Conservation (phyloP, 1,139 yeast genomes). For the Blastobotrys raffinosifermentans region DNA sequence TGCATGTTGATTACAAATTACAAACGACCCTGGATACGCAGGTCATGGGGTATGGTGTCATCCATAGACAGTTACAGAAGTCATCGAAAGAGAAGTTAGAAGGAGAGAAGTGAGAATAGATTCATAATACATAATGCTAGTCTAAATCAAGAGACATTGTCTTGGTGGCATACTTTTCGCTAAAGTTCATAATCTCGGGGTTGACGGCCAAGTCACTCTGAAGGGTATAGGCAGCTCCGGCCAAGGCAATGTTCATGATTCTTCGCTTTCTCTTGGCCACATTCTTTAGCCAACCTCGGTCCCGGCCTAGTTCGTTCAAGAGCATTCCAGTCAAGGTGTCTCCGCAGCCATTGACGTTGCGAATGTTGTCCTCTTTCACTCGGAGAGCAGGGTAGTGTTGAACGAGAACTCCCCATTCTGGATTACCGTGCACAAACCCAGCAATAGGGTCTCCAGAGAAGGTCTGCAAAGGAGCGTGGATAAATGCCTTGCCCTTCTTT, state of each 20-base stretch:
- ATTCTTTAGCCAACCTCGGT: slow-evolving; percentile 29
- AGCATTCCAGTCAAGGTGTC: slow-evolving; percentile 56
- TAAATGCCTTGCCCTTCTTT: slow-evolving; percentile 10
- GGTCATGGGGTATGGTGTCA: no score
- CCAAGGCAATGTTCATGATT: slow-evolving; percentile 43
- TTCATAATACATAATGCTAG: no score
- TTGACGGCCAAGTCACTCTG: slow-evolving; percentile 32
- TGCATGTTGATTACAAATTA: no score
- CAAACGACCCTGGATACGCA: no score
- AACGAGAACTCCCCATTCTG: slow-evolving; percentile 46
- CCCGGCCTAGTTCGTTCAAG: slow-evolving; percentile 33
- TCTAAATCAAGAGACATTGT: no score
- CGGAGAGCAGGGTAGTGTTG: slow-evolving; percentile 49
- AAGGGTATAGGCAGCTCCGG: slow-evolving; percentile 49
- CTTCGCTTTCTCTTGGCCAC: slow-evolving; percentile 23
- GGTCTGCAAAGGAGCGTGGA: slow-evolving; percentile 3
- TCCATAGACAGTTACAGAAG: no score
- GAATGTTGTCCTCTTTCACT: slow-evolving; percentile 27
- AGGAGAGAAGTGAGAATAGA: no score
- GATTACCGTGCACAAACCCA: slow-evolving; percentile 7
- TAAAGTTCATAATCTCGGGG: slow-evolving; percentile 13
- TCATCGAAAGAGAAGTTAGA: no score
- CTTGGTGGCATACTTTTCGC: no score
- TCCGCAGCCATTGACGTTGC: slow-evolving; percentile 67
- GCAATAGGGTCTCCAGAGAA: slow-evolving; percentile 4